phyloP scores from a whole-genome alignment of 202 grass and related monocot species.

The Zoysia matrella region DNA sequence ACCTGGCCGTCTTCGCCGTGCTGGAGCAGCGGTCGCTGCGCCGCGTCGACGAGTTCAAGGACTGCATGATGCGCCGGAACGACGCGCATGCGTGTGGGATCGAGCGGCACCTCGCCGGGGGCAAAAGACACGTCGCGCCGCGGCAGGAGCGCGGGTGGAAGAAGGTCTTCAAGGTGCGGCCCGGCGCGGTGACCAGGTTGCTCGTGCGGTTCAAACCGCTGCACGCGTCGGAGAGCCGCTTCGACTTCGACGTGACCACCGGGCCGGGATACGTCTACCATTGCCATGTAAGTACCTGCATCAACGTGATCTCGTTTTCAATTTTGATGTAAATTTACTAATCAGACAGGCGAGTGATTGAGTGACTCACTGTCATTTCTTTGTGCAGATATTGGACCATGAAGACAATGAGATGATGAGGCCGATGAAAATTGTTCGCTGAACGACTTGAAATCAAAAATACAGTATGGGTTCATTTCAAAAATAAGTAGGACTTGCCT shows the following conservation, averaged over 20 bases:
- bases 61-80: slow-evolving; percentile 81
- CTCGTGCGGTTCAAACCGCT: slow-evolving; percentile 81
- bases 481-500: neutral
- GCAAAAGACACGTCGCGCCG: slow-evolving; percentile 35
- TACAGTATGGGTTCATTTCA: too few relatives aligned
- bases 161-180: slow-evolving; percentile 89
- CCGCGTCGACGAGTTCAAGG: slow-evolving; percentile 52
- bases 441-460: neutral
- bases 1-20: slow-evolving; percentile 62
- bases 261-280: slow-evolving; percentile 92
- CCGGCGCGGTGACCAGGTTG: slow-evolving; percentile 55
- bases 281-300: slow-evolving; percentile 67
- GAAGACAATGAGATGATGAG: slow-evolving; percentile 94
- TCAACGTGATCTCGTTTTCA: neutral
- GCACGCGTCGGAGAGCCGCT: slow-evolving; percentile 29
- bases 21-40: slow-evolving; percentile 62
- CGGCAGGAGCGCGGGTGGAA: slow-evolving; percentile 82
- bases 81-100: slow-evolving; percentile 58
- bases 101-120: slow-evolving; percentile 38
- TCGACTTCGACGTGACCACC: slow-evolving; percentile 67
- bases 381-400: slow-evolving; percentile 81
- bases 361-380: neutral
- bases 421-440: slow-evolving; percentile 72
- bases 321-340: too few relatives aligned
- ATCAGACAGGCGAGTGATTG: neutral